Evolutionary conservation across 1,139 yeast genomes (phyloP).

Genomic region (Diutina catenulata): DNA sequence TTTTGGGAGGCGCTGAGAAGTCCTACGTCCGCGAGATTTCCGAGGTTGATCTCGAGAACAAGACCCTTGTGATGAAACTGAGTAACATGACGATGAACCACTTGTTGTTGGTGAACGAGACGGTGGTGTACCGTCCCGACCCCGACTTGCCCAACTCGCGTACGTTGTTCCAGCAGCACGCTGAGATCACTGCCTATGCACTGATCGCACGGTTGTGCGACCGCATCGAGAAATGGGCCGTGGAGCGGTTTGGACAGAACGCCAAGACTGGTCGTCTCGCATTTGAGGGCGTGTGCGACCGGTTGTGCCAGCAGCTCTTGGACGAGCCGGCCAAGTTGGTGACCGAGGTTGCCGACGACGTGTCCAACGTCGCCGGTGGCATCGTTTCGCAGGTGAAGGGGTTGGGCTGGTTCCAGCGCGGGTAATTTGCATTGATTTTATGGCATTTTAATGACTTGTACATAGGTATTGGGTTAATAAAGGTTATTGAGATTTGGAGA

Average conservation of each 20-base stretch:
- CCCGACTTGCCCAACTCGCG: slow-evolving; percentile 36
- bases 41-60: slow-evolving; percentile 58
- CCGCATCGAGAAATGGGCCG: slow-evolving; percentile 85
- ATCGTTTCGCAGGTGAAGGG: slow-evolving; percentile 3
- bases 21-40: slow-evolving; percentile 86
- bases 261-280: slow-evolving; percentile 75
- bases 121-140: slow-evolving; percentile 60
- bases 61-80: slow-evolving; percentile 70
- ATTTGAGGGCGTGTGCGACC: slow-evolving; percentile 64
- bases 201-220: slow-evolving; percentile 59
- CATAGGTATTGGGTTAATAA: not conserved
- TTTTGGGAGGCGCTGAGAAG: slow-evolving; percentile 65
- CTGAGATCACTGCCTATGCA: slow-evolving; percentile 82
- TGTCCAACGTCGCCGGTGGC: slow-evolving; percentile 10
- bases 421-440: not conserved
- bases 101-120: slow-evolving; percentile 70
- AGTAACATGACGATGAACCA: slow-evolving; percentile 77
- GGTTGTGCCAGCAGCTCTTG: slow-evolving; percentile 42
- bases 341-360: slow-evolving; percentile 19
- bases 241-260: slow-evolving; percentile 79
- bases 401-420: slow-evolving; percentile 5
- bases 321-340: slow-evolving; percentile 33
- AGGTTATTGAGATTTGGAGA: not conserved
- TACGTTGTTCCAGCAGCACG: slow-evolving; percentile 70
- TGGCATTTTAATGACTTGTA: not conserved